Base-by-base conservation (phyloP, 2,329 filamentous ascomycete species). In the Tolypocladium ophioglossoides region DNA sequence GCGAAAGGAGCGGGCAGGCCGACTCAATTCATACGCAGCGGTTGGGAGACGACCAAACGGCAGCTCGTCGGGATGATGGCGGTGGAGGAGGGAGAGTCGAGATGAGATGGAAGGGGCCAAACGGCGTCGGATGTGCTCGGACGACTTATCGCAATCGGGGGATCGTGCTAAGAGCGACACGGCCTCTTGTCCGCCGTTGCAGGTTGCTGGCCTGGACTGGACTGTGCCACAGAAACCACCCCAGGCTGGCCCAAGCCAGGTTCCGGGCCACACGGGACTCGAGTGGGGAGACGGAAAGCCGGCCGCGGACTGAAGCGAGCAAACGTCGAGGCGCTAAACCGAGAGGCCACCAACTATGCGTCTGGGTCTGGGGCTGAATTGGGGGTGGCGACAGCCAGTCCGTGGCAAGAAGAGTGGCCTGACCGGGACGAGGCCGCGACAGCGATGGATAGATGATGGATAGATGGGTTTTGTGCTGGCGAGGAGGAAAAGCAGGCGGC, bases 261-360 rank as follows among this genome's bases (percentile, higher is more conserved):
- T 50, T 54, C 38, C 55, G 55, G 55, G 53, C 52, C 52, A 56
- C 34, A 53, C 53, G 51, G 51, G 56, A 39, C 18, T 47, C 14
- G 44, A 18, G 53, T 53, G 53, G 56, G 37, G 53, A 50, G 44
- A 52, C 55, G 55, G 55, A 54, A 54, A 14, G 51, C 52, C 55
- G 52, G 55, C 53, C 53, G 40, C 40, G 41, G 52, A 51, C 49
- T 48, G 48, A 16, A 54, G 41, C 49, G 44, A 40, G 38, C 50
- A 11, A 41, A 18, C 22, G 37, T 32, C 38, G 10, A 52, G 27
- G 50, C 27, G 37, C 37, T 41, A 52, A 34, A 22, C 27, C 47
- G 47, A 34, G 30, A n/a, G 20, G 30, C 35, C 47, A 24, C 20
- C 14, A 22, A n/a, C n/a, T n/a, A n/a, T n/a, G n/a, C n/a, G n/a